Evolutionary conservation across 2,329 filamentous ascomycete species (phyloP).

Genomic region (Penicillium frequentans): DNA sequence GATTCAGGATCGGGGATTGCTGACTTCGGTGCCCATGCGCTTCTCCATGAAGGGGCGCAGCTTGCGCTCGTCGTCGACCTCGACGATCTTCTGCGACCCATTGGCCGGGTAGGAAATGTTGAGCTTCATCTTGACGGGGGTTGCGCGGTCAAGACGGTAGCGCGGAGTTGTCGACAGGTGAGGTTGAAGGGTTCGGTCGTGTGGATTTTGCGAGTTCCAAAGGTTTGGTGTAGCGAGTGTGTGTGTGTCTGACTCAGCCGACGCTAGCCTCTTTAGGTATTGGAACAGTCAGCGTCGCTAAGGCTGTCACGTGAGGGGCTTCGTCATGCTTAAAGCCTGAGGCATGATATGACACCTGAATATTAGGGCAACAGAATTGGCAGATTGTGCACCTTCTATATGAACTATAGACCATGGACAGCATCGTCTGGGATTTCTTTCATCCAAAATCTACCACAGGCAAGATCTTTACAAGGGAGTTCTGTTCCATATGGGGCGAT

Average conservation of each 20-base stretch:
- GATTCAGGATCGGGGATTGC: constrained; percentile 26
- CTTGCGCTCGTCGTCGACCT: constrained; percentile 99
- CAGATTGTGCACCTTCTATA: background rate
- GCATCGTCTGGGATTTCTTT: background rate
- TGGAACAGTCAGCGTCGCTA: constrained; percentile 16
- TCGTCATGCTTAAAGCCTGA: background rate
- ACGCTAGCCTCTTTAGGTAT: constrained; percentile 28
- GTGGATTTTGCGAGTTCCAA: constrained; percentile 40
- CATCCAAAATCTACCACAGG: background rate
- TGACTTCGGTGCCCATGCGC: constrained; percentile 67
- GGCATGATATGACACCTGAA: background rate
- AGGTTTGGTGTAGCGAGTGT: constrained; percentile 43
- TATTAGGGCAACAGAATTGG: background rate
- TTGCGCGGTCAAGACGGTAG: constrained; percentile 50
- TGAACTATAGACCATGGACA: background rate
- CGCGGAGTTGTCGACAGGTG: constrained; percentile 44
- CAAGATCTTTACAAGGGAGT: too few relatives aligned
- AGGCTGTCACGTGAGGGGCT: constrained; percentile 15
- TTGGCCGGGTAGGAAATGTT: constrained; percentile 93
- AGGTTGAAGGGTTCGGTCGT: constrained; percentile 37
- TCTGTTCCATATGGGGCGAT: too few relatives aligned
- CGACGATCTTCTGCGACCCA: constrained; percentile 99
- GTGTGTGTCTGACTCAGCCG: constrained; percentile 40
- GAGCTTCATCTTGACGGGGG: constrained; percentile 69
- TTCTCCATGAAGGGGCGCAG: constrained; percentile 98